Evolutionary conservation across 805 yeast species (phyloP).

Genomic region (Jamesozyma jinghongensis): DNA sequence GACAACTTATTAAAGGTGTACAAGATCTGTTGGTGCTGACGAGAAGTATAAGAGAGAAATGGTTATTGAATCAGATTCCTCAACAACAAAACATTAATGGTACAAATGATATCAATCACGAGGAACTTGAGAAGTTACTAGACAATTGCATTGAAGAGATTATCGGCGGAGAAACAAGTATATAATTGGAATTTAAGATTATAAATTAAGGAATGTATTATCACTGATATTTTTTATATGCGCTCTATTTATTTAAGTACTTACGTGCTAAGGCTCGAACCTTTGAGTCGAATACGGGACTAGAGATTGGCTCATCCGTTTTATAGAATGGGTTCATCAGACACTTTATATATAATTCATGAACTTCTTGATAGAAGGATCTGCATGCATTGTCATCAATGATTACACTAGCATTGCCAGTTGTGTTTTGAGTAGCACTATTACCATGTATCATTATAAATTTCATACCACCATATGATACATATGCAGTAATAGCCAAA

Average conservation of each 20-base stretch:
- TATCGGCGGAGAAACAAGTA: slow-evolving; percentile 6
- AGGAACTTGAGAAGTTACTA: slow-evolving; percentile 14
- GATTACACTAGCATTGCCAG: slow-evolving; percentile 20
- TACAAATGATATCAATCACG: slow-evolving; percentile 9
- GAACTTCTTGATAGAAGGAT: slow-evolving; percentile 75
- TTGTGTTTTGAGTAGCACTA: slow-evolving; percentile 9
- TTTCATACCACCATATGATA: slow-evolving; percentile 82
- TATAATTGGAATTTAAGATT: not conserved
- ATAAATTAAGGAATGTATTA: not conserved
- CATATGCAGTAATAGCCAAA: slow-evolving; percentile 67
- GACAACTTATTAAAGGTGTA: slow-evolving; percentile 27
- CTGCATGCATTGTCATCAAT: slow-evolving; percentile 62
- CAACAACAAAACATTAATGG: slow-evolving; percentile 7
- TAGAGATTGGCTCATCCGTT: slow-evolving; percentile 62
- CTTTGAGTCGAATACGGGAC: slow-evolving; percentile 65
- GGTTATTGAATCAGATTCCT: slow-evolving; percentile 29
- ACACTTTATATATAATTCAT: slow-evolving; percentile 82
- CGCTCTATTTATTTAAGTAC: slow-evolving; percentile 41
- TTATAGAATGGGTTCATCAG: slow-evolving; percentile 79
- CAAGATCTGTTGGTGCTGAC: slow-evolving; percentile 29
- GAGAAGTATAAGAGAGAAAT: slow-evolving; percentile 27
- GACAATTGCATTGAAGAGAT: slow-evolving; percentile 18
- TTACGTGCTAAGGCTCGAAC: slow-evolving; percentile 66
- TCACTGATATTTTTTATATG: not conserved
- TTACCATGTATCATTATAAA: slow-evolving; percentile 59